Conservation (phyloP, 805 yeast genomes). For the Wickerhamomyces tratensis region DNA sequence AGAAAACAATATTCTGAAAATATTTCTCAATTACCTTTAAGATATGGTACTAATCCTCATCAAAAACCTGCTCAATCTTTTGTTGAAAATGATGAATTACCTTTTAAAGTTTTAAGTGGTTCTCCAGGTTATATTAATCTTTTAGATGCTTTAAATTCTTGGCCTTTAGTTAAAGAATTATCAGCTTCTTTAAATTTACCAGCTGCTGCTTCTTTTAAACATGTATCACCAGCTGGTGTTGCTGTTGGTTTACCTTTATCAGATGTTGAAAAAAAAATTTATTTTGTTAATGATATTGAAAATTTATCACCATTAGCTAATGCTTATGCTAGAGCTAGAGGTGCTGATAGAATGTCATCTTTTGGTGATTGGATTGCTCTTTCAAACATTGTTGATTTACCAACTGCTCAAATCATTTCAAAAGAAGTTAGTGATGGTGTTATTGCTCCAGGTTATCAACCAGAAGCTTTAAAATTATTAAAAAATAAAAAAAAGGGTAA, state of each 20-base stretch:
- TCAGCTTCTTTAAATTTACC: constrained; percentile 91
- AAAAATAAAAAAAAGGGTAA: constrained; percentile 94
- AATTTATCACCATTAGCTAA: constrained; percentile 94
- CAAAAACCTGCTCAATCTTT: constrained; percentile 99
- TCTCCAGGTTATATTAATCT: constrained; percentile 97
- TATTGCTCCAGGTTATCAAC: constrained; percentile 93
- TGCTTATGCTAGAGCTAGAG: constrained; percentile 99
- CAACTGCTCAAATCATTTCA: constrained; percentile 95
- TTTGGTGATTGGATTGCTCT: constrained; percentile 98
- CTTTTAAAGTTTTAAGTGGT: constrained; percentile 89
- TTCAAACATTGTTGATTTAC: constrained; percentile 90
- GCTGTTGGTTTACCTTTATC: constrained; percentile 93
- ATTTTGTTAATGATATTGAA: constrained; percentile 91
- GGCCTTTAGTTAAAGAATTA: constrained; percentile 98
- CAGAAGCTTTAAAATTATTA: constrained; percentile 84
- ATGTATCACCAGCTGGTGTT: constrained; percentile 98
- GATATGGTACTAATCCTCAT: constrained; percentile 99
- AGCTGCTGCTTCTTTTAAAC: constrained; percentile 98
- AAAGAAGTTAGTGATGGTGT: constrained; percentile 98
- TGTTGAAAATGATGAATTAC: constrained; percentile 78
- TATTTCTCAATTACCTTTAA: constrained; percentile 79
- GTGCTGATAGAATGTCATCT: constrained; percentile 99
- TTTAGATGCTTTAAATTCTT: constrained; percentile 92
- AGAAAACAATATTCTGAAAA: constrained; percentile 94
- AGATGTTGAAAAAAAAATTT: constrained; percentile 88